Base-by-base conservation (phyloP, 345 rosid genomes). In the Eucalyptus polybractea region DNA sequence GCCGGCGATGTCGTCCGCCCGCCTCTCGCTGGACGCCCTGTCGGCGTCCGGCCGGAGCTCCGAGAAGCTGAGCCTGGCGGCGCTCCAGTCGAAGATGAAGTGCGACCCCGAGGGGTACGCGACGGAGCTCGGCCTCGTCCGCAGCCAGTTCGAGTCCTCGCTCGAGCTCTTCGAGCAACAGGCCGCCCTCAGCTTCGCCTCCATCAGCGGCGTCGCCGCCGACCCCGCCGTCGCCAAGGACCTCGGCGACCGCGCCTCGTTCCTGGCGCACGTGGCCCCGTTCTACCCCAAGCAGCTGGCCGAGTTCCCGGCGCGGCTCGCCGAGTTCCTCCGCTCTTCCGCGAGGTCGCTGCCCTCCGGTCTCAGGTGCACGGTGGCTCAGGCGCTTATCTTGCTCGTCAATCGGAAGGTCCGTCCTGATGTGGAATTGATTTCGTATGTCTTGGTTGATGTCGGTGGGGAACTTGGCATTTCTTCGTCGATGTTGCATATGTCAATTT, bases 81-180 rank as follows among this genome's bases (percentile, higher is more conserved):
- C 91, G 13, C 97, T 96, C 69, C 99, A 94, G 76, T 95, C 96
- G 6, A 97, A 97, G 91, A 95, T 98, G 96, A 97, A 98, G 86
- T 88, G 91, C 60, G 99, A 98, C 88, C 99, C 99, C 4, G 96
- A 97, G 44, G 98, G 99, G 33, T 98, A 97, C 91, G 95, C 90
- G 86, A 89, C 96, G 29, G 99, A 98, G 91, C 97, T 97, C 81
- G 89, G 89, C 10, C 92, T 94, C 31, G 91, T 98, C 53, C 94
- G 94, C 93, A 93, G 91, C 88, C 99, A 97, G 91, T 97, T 98
- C 96, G 93, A 95, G 86, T 93, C 96, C 13, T 95, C 97, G 90
- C 93, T 96, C 87, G 98, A 96, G 89, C 96, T 96, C 88, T 98
- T 97, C 92, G 94, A 93, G 91, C 96, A 95, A 65, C 99, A 95